These are phyloP conservation scores for Xylaria multiplex DNA, from an alignment of 2,329 filamentous ascomycete species.

Conservation along the genomic window DNA sequence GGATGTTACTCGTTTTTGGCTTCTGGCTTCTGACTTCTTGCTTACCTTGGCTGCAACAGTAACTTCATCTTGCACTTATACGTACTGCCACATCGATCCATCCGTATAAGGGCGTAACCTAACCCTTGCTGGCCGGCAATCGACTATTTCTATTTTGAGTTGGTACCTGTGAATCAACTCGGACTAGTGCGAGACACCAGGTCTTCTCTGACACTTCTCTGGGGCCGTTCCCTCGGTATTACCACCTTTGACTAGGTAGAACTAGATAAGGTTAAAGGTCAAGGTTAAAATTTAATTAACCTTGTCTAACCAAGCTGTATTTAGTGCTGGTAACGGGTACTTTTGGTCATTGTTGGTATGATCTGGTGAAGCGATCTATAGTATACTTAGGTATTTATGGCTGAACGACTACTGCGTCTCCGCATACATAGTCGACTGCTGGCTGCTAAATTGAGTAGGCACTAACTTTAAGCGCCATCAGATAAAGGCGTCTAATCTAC, in stretches of 20 bases:
- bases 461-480: neutral
- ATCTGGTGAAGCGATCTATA: neutral
- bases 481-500: too few species aligned
- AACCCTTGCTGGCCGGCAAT: conserved; percentile 17
- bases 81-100: neutral
- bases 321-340: too few species aligned
- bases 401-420: too few species aligned
- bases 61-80: conserved; percentile 17
- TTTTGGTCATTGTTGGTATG: too few species aligned
- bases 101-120: neutral
- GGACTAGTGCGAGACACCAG: conserved; percentile 21
- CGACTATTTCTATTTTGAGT: conserved; percentile 25
- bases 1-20: neutral
- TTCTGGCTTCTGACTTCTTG: neutral
- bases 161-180: conserved; percentile 15
- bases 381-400: neutral
- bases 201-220: conserved; percentile 1
- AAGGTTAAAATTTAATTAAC: conserved; percentile 10
- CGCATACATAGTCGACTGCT: neutral
- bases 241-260: conserved; percentile 20
- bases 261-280: too few species aligned
- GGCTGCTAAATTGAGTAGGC: neutral
- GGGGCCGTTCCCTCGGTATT: conserved; percentile 26
- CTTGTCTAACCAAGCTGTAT: neutral
- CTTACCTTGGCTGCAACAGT: neutral